phyloP scores from a whole-genome alignment of 1,139 yeast species.

The Candida tropicalis region DNA sequence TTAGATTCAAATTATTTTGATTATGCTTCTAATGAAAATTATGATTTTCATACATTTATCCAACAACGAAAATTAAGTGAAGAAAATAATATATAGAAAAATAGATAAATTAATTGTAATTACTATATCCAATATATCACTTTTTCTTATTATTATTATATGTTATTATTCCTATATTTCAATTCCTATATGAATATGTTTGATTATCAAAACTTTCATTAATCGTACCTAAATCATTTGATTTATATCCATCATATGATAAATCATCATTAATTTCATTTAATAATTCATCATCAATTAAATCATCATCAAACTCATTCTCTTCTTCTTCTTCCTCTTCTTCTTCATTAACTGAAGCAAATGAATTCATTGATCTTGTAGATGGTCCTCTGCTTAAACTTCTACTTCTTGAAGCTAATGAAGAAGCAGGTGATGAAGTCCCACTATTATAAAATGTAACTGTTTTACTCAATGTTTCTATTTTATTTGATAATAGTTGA shows the following conservation, averaged over 20 bases:
- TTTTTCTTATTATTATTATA: not conserved
- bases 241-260: constrained; percentile 3
- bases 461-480: constrained; percentile 54
- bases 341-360: constrained; percentile 27
- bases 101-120: not conserved
- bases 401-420: constrained; percentile 12
- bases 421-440: constrained; percentile 13
- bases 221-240: constrained; percentile 1
- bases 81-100: constrained; percentile 3
- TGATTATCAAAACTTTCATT: not conserved
- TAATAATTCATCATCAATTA: constrained; percentile 3
- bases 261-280: constrained; percentile 1
- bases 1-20: constrained; percentile 28
- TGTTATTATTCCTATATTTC: not conserved
- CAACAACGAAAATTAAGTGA: constrained; percentile 23
- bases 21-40: constrained; percentile 29
- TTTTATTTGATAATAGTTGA: constrained; percentile 39
- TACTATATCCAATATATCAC: not conserved
- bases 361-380: constrained; percentile 29
- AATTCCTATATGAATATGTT: not conserved
- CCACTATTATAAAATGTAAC: constrained; percentile 52
- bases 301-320: constrained; percentile 5
- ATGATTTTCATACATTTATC: constrained; percentile 44
- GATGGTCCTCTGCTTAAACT: constrained; percentile 33
- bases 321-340: constrained; percentile 21